These are phyloP conservation scores for Haematococcus lacustris DNA, from an alignment of 139 green algal species.

Conservation along the genomic window DNA sequence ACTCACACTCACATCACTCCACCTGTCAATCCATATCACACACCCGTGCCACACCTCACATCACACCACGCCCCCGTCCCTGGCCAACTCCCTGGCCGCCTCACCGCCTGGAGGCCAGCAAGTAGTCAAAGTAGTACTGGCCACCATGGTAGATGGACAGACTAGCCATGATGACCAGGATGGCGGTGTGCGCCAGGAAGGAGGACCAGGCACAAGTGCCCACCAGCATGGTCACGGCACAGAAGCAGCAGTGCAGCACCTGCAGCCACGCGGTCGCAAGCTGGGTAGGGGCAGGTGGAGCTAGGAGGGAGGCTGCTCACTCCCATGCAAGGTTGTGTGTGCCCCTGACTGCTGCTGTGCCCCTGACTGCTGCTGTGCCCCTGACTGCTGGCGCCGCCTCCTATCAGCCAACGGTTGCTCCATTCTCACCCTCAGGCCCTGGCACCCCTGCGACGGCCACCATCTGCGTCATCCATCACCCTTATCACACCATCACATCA, in stretches of 20 bases:
- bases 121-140: constrained; percentile 57
- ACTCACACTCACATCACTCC: too few relatives aligned
- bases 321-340: background rate
- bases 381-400: background rate
- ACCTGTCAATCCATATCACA: too few relatives aligned
- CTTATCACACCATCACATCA: too few relatives aligned
- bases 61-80: too few relatives aligned
- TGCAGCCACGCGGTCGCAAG: constrained; percentile 8
- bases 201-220: constrained; percentile 16
- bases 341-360: background rate
- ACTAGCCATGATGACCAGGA: constrained; percentile 34
- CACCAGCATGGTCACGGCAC: constrained; percentile 21
- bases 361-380: background rate
- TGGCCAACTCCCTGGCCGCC: too few relatives aligned
- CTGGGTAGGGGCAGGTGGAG: constrained; percentile 6
- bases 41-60: too few relatives aligned
- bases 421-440: background rate
- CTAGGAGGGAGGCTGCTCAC: background rate
- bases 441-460: background rate
- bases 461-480: background rate
- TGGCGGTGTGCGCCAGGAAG: constrained; percentile 42
- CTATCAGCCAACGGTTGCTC: too few relatives aligned
- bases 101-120: too few relatives aligned
- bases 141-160: constrained; percentile 52
- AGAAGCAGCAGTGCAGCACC: constrained; percentile 34